Conservation (phyloP, 495 filamentous ascomycete species). For the Immersiella caudata region DNA sequence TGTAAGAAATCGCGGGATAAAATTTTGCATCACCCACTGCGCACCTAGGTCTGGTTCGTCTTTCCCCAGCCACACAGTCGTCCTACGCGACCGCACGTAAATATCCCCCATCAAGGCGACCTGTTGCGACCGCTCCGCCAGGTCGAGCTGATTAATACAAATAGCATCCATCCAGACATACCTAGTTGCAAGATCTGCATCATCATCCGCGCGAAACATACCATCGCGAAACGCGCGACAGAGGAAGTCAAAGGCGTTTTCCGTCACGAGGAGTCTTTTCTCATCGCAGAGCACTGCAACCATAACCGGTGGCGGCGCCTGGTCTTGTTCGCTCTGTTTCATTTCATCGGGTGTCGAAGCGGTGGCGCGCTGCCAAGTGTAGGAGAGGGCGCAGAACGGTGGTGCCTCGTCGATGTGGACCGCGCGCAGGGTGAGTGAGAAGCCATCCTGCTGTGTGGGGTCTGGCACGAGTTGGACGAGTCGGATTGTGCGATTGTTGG, state of each 20-base stretch:
- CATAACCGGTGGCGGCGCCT: no score
- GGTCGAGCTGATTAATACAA: conserved; percentile 44
- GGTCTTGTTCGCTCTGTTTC: no score
- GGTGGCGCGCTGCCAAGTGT: conserved; percentile 2
- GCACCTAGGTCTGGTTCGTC: no score
- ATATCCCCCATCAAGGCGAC: conserved; percentile 40
- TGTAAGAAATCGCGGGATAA: no score
- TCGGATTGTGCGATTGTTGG: neutral
- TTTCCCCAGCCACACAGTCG: neutral
- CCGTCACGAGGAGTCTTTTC: no score
- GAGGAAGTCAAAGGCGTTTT: no score
- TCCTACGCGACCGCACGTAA: conserved; percentile 22
- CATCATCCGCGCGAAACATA: neutral
- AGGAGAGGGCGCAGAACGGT: neutral
- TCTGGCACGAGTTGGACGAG: neutral
- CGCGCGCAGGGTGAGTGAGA: neutral
- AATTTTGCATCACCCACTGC: no score
- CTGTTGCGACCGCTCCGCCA: conserved; percentile 36
- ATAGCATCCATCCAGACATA: conserved; percentile 38
- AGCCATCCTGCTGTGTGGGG: neutral
- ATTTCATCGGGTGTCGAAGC: neutral
- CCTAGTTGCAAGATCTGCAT: neutral
- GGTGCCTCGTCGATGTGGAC: neutral
- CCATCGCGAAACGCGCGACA: neutral
- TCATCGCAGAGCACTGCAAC: no score